Conservation (phyloP, 2,329 filamentous ascomycete genomes). For the Blastomyces gilchristii region DNA sequence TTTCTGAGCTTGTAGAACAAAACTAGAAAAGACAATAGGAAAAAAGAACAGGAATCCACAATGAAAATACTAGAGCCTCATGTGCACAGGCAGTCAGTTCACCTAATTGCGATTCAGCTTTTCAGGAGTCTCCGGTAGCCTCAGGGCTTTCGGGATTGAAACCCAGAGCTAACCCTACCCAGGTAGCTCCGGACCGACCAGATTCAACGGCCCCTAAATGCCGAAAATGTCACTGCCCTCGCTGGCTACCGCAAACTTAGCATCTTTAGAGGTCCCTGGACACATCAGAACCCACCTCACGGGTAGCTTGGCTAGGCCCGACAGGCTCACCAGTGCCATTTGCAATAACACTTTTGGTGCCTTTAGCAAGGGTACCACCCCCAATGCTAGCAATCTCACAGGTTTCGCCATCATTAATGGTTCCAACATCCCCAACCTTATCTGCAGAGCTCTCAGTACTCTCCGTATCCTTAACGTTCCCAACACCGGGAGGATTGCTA, state of each 20-base stretch:
- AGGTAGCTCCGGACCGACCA: neutral
- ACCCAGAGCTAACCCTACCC: neutral
- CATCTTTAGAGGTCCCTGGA: neutral
- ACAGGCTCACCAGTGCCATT: neutral
- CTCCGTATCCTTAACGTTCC: neutral
- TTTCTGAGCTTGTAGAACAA: neutral
- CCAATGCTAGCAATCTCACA: neutral
- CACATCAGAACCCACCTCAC: neutral
- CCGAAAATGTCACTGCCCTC: neutral
- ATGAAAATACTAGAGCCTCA: neutral
- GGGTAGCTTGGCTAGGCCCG: neutral
- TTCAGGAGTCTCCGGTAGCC: neutral
- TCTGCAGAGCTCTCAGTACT: neutral
- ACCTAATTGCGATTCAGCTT: neutral
- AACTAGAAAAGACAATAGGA: neutral
- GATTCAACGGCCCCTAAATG: neutral
- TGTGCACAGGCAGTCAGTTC: neutral
- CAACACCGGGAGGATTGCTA: neutral
- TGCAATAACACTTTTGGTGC: neutral
- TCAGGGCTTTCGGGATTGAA: neutral
- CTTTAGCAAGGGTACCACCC: neutral
- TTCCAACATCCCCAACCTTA: neutral
- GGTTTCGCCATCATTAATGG: neutral
- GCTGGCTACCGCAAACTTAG: neutral
- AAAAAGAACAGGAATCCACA: neutral